Evolutionary conservation across 2,329 filamentous ascomycete genomes (phyloP), one percentile per base, ranked within the genome.

Genomic region (Alternaria incomplexa): DNA sequence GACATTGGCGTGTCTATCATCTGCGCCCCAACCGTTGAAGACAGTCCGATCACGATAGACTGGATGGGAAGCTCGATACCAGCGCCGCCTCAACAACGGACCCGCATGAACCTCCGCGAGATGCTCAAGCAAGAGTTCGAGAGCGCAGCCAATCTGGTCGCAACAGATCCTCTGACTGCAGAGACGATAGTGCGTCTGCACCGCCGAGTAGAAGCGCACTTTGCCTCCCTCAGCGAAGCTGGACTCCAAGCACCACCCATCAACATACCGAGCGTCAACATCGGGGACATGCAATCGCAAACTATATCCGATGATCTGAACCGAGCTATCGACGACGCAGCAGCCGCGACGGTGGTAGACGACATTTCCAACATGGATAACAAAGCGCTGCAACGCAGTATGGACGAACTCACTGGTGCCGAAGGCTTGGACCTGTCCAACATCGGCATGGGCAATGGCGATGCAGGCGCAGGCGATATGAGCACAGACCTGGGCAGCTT

Each of bases 1-100:
- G 92, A 94, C 69, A 84, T 93, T 10, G 90, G 87, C 3, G 87
- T 87, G 3, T 87, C 90, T 1, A 81, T 94, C 8, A 83, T 94
- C 10, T 92, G 91, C 72, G 88, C 90, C 0, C 90, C 91, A 72
- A 81, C 72, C 62, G 81, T 75, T 28, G 74, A 73, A 66, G 76
- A 79, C 74, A 81, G 77, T 58, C 71, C 76, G 3, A 64, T 81
- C 15, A 56, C 73, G 1, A 65, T 80, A 25, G 72, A 75, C 12
- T 81, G 78, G 79, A 62, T 77, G 9, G 67, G 67, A 22, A 78
- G 73, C 40, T 51, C 73, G 0, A 71, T 76, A 11, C 67, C 75
- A 17, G 64, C 71, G 15, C 64, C 73, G n/a, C 43, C 65, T 11
- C 66, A 71, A 17, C 73, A 71, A 26, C 74, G 73, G 4, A 77